A percentile compares a stretch with the other conserved stretches of the same genome.
Evolutionary conservation across 2,329 filamentous ascomycete genomes (phyloP).

Genomic region (Fusarium sp.): DNA sequence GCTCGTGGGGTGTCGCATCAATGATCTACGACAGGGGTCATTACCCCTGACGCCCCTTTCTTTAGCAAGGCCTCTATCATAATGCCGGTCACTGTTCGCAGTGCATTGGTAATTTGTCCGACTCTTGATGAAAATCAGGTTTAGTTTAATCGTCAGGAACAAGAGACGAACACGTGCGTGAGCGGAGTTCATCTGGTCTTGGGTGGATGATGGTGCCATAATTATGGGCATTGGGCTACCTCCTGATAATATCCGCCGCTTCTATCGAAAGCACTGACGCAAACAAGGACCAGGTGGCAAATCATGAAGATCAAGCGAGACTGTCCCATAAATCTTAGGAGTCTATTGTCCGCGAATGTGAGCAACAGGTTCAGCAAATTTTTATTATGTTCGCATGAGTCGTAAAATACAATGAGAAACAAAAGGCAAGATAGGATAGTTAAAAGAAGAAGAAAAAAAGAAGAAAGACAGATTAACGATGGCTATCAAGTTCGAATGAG

Average conservation of each 20-base stretch:
- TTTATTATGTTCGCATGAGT: rapidly evolving
- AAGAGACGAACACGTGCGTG: background rate
- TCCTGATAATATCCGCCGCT: background rate
- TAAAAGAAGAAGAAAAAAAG: background rate
- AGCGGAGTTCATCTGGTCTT: background rate
- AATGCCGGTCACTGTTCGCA: background rate
- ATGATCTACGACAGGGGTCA: background rate
- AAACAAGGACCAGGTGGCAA: background rate
- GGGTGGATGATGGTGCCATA: background rate
- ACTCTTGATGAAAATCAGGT: background rate
- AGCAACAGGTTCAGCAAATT: rapidly evolving
- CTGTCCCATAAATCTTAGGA: background rate
- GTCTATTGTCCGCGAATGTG: background rate
- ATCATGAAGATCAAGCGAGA: background rate
- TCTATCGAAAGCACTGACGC: background rate
- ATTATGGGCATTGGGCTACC: background rate
- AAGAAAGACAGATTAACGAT: background rate
- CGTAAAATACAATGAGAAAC: background rate
- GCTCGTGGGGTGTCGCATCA: constrained; percentile 7
- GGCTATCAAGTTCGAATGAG: no score
- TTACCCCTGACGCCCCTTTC: background rate
- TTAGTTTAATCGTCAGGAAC: background rate
- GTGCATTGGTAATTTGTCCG: constrained; percentile 4
- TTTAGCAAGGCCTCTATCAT: background rate
- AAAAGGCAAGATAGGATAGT: background rate